Percentiles rank a stretch among this genome's conserved stretches.
Evolutionary conservation across 2,329 filamentous ascomycete species (phyloP).

Genomic region (Stagonosporopsis tanaceti): DNA sequence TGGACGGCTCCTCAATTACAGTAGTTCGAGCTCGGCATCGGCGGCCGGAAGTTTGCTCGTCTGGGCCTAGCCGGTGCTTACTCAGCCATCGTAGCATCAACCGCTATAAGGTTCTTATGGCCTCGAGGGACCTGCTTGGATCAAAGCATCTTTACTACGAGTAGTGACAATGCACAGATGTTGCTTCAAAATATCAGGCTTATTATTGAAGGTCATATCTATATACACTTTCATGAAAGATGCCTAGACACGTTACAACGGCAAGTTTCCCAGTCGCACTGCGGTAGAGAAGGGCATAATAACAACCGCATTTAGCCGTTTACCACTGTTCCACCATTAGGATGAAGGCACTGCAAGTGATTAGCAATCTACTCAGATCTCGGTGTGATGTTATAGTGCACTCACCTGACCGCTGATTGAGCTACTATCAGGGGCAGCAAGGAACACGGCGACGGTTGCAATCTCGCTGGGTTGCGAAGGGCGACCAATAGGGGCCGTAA

Average conservation of each 20-base stretch:
- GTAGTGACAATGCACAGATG: background rate
- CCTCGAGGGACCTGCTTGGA: background rate
- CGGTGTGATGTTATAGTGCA: too few species aligned
- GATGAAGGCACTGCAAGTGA: constrained; percentile 53
- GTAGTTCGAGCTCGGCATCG: constrained; percentile 27
- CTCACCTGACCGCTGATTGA: constrained; percentile 73
- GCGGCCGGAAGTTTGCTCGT: constrained; percentile 19
- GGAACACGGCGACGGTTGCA: constrained; percentile 81
- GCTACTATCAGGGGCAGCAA: constrained; percentile 77
- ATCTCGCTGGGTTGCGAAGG: constrained; percentile 84
- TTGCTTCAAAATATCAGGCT: background rate
- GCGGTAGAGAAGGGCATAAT: too few species aligned
- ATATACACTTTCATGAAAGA: constrained; percentile 12
- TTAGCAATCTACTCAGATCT: too few species aligned
- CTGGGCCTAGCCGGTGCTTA: background rate
- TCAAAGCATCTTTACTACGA: too few species aligned
- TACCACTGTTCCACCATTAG: constrained; percentile 57
- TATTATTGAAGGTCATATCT: constrained; percentile 8
- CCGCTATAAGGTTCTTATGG: too few species aligned
- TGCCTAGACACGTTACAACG: constrained; percentile 3
- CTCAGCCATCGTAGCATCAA: background rate
- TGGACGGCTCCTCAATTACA: constrained; percentile 20
- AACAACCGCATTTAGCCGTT: constrained; percentile 33
- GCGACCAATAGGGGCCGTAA: constrained; percentile 76
- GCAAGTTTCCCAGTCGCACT: constrained; percentile 30